Evolutionary conservation across 441 rosid genomes (phyloP).

Genomic region (Arabidopsis lyrata): DNA sequence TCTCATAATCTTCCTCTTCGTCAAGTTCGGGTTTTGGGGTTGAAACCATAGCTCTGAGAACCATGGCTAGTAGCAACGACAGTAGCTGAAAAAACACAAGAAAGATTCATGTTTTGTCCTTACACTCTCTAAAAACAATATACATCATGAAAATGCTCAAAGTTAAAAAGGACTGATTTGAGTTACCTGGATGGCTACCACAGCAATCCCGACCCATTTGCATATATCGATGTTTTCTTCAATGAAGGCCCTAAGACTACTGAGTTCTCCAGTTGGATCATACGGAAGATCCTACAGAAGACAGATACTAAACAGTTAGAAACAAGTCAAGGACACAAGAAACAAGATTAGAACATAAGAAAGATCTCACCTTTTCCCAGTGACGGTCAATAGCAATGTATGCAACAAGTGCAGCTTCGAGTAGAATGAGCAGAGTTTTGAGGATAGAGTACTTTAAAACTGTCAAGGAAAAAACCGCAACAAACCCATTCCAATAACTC

Average conservation of each 20-base stretch:
- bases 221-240: slow-evolving; percentile 72
- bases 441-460: slow-evolving; percentile 61
- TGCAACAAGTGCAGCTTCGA: slow-evolving; percentile 81
- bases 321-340: slow-evolving; percentile 23
- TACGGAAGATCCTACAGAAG: slow-evolving; percentile 72
- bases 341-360: background rate
- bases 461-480: slow-evolving; percentile 33
- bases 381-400: slow-evolving; percentile 79
- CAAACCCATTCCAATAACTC: slow-evolving; percentile 17
- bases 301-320: background rate
- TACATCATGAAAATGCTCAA: slow-evolving; percentile 1
- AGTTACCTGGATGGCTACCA: slow-evolving; percentile 70
- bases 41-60: slow-evolving; percentile 78
- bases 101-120: slow-evolving; percentile 3
- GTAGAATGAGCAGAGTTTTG: slow-evolving; percentile 60
- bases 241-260: slow-evolving; percentile 65
- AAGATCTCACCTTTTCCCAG: slow-evolving; percentile 69
- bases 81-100: slow-evolving; percentile 55
- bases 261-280: slow-evolving; percentile 89
- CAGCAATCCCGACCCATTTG: slow-evolving; percentile 84
- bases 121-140: background rate
- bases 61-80: slow-evolving; percentile 72
- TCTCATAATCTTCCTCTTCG: slow-evolving; percentile 71
- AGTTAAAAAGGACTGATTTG: background rate
- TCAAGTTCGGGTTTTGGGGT: slow-evolving; percentile 54